phyloP scores from a whole-genome alignment of 768 basidiomycete species.

The Suillus paluster region DNA sequence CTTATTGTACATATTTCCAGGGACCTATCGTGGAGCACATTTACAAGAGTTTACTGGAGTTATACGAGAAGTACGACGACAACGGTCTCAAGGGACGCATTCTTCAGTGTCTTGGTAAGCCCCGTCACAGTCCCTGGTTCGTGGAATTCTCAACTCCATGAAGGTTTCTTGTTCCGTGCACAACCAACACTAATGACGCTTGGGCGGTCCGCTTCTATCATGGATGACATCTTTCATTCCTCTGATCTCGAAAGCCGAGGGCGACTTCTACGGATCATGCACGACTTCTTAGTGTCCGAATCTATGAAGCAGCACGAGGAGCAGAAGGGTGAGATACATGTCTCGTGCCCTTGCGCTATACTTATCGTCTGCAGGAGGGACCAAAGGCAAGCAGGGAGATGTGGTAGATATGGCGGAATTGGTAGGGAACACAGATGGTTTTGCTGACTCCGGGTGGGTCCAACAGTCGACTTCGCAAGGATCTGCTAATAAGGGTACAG shows the following conservation, averaged over 20 bases:
- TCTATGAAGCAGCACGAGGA: conserved; percentile 74
- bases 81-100: conserved; percentile 67
- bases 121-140: neutral
- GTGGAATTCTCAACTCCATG: neutral
- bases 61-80: conserved; percentile 72
- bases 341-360: neutral
- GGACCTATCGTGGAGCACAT: conserved; percentile 83
- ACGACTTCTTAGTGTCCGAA: conserved; percentile 89
- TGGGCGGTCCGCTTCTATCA: conserved; percentile 76
- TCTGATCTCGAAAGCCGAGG: conserved; percentile 72
- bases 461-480: neutral
- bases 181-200: conserved; percentile 91
- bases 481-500: conserved; percentile 43
- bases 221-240: conserved; percentile 88
- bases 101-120: conserved; percentile 83
- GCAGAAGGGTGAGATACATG: conserved; percentile 59
- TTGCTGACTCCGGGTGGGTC: conserved; percentile 94
- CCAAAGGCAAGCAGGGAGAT: conserved; percentile 29
- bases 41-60: conserved; percentile 68
- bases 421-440: conserved; percentile 93
- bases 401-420: conserved; percentile 91
- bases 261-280: conserved; percentile 83
- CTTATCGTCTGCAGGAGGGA: conserved; percentile 14
- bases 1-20: conserved; percentile 36
- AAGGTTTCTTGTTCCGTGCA: conserved; percentile 91